Percentiles rank a stretch among this genome's conserved stretches.
Evolutionary conservation across 2,329 filamentous ascomycete species (phyloP).

Genomic region (Cadophora malorum): DNA sequence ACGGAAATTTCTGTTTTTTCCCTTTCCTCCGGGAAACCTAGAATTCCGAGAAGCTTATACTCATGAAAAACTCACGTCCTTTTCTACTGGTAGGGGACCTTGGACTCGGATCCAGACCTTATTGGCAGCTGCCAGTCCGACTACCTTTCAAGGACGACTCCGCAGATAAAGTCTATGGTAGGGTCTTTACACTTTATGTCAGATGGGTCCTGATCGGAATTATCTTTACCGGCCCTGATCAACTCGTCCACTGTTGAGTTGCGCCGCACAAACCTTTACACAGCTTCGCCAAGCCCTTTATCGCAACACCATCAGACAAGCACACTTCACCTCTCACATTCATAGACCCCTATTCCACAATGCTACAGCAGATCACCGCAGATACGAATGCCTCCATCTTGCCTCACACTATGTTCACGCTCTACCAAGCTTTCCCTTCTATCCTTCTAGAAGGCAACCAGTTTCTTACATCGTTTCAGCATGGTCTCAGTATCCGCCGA

Average conservation of each 20-base stretch:
- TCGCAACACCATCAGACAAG: constrained; percentile 1
- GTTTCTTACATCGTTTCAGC: constrained; percentile 14
- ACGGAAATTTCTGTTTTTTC: not conserved
- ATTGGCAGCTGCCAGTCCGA: not conserved
- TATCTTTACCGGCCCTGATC: not conserved
- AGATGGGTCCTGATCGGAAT: not conserved
- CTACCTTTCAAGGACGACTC: not conserved
- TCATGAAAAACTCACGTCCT: not conserved
- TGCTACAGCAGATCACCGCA: not conserved
- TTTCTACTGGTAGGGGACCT: constrained; percentile 1
- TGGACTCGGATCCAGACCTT: not conserved
- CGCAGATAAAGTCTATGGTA: not conserved
- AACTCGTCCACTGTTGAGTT: not conserved
- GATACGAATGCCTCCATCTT: not conserved
- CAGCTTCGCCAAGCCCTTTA: not conserved
- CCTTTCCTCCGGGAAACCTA: not conserved
- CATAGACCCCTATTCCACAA: not conserved
- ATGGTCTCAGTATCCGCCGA: constrained; percentile 16
- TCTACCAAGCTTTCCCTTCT: constrained; percentile 7
- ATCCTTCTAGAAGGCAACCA: constrained; percentile 13
- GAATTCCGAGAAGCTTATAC: not conserved
- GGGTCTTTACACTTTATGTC: not conserved
- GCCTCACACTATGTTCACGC: not conserved
- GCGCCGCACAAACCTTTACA: constrained; percentile 6
- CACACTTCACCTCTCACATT: constrained; percentile 8